phyloP scores from a whole-genome alignment of 495 filamentous ascomycete species.

The Aspergillus homomorphus region DNA sequence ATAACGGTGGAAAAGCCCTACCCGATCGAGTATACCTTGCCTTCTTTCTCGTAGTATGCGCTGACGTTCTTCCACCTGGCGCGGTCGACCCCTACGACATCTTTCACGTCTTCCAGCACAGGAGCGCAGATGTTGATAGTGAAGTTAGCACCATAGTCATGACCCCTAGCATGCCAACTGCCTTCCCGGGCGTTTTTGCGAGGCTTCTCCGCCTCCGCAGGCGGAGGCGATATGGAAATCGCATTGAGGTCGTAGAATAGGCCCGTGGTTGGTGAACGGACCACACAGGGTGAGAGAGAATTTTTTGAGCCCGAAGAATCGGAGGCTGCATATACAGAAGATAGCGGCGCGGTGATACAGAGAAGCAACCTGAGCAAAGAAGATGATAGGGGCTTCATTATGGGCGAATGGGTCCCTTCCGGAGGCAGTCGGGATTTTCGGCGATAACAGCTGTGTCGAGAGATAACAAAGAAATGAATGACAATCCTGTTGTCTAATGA shows the following conservation, averaged over 20 bases:
- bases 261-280: slow-evolving; percentile 67
- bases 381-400: slow-evolving; percentile 24
- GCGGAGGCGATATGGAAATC: slow-evolving; percentile 57
- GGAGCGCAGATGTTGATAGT: slow-evolving; percentile 91
- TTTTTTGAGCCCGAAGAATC: slow-evolving; percentile 29
- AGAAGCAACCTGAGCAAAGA: slow-evolving; percentile 17
- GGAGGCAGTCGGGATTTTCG: slow-evolving; percentile 2
- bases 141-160: slow-evolving; percentile 86
- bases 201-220: slow-evolving; percentile 52
- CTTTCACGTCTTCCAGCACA: slow-evolving; percentile 70
- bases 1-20: slow-evolving; percentile 36
- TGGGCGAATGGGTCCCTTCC: not conserved
- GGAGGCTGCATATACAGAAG: slow-evolving; percentile 22
- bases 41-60: slow-evolving; percentile 77
- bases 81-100: slow-evolving; percentile 67
- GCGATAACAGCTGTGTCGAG: not conserved
- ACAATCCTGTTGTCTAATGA: not conserved
- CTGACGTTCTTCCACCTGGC: slow-evolving; percentile 74
- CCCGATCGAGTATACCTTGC: slow-evolving; percentile 82
- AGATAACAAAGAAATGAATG: not conserved
- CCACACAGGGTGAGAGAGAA: slow-evolving; percentile 63
- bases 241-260: slow-evolving; percentile 87
- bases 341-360: slow-evolving; percentile 18
- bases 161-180: slow-evolving; percentile 81
- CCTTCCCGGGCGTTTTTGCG: slow-evolving; percentile 59